Percentiles rank a stretch among this genome's conserved stretches.
phyloP scores from a whole-genome alignment of 1,139 yeast genomes.

The Hemisphaericaspora lyxosophila region DNA sequence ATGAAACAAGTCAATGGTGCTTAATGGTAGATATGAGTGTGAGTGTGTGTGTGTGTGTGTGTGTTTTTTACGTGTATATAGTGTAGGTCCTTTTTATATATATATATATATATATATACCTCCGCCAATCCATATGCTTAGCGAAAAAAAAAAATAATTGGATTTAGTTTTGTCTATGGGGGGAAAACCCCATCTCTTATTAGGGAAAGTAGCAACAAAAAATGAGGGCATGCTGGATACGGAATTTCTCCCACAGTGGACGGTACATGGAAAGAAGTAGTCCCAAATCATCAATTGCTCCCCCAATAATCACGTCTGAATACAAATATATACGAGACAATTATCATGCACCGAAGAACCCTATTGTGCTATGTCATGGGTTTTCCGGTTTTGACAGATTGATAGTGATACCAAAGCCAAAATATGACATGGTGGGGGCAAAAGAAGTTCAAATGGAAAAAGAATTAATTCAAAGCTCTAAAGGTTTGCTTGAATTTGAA shows the following conservation, averaged over 20 bases:
- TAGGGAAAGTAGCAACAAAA: no score
- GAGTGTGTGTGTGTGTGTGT: neutral
- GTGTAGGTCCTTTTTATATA: no score
- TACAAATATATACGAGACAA: constrained; percentile 17
- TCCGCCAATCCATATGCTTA: no score
- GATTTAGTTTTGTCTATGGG: no score
- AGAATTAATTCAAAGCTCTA: constrained; percentile 13
- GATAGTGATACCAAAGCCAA: constrained; percentile 42
- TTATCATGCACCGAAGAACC: constrained; percentile 47
- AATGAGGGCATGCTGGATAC: no score
- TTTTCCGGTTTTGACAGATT: constrained; percentile 75
- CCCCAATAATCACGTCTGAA: constrained; percentile 7
- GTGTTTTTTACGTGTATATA: no score
- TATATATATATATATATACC: no score
- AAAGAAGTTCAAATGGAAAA: neutral
- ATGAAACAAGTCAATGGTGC: constrained; percentile 33
- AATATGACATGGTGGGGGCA: neutral
- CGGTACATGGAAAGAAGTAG: neutral
- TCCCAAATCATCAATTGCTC: neutral
- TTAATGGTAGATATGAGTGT: neutral
- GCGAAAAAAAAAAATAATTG: no score
- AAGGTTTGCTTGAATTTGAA: constrained; percentile 48
- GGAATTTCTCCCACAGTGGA: neutral
- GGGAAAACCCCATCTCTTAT: no score
- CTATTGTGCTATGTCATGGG: constrained; percentile 82